phyloP scores from a whole-genome alignment of 495 filamentous ascomycete species.

The Patellaria atrata region DNA sequence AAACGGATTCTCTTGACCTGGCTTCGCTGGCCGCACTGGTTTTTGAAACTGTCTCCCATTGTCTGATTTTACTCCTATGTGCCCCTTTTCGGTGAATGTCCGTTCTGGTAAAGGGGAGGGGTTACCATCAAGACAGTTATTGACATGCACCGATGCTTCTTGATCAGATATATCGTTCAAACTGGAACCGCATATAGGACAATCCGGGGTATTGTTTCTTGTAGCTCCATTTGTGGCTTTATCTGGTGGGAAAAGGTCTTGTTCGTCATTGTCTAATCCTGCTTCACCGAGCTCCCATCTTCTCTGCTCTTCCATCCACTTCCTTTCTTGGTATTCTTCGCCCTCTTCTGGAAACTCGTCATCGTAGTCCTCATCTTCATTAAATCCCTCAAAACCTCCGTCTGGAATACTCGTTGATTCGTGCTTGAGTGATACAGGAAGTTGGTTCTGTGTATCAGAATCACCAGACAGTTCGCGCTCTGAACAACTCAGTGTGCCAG shows the following conservation, averaged over 20 bases:
- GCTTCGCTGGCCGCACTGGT: conserved; percentile 51
- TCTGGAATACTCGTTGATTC: conserved; percentile 41
- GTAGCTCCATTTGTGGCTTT: conserved; percentile 19
- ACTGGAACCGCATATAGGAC: conserved; percentile 61
- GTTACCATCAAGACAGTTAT: conserved; percentile 80
- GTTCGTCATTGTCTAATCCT: conserved; percentile 19
- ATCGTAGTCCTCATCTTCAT: conserved; percentile 32
- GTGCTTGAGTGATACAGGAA: conserved; percentile 32
- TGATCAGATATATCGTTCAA: conserved; percentile 43
- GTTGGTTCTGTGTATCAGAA: neutral
- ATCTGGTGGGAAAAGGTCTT: conserved; percentile 25
- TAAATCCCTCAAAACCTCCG: conserved; percentile 53
- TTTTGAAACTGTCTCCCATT: conserved; percentile 37
- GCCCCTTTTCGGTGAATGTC: conserved; percentile 2
- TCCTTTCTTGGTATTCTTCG: conserved; percentile 46
- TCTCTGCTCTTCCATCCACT: conserved; percentile 49
- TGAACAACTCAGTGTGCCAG: conserved; percentile 1
- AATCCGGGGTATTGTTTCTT: conserved; percentile 27
- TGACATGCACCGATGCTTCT: conserved; percentile 61
- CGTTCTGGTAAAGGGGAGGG: conserved; percentile 34
- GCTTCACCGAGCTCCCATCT: conserved; percentile 39
- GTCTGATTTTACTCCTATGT: conserved; percentile 1
- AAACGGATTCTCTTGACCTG: conserved; percentile 65
- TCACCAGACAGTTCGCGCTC: conserved; percentile 5
- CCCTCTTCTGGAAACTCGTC: conserved; percentile 39